phyloP scores from a whole-genome alignment of 1,284 basidiomycete genomes.

The Cutaneotrichosporon curvatum region DNA sequence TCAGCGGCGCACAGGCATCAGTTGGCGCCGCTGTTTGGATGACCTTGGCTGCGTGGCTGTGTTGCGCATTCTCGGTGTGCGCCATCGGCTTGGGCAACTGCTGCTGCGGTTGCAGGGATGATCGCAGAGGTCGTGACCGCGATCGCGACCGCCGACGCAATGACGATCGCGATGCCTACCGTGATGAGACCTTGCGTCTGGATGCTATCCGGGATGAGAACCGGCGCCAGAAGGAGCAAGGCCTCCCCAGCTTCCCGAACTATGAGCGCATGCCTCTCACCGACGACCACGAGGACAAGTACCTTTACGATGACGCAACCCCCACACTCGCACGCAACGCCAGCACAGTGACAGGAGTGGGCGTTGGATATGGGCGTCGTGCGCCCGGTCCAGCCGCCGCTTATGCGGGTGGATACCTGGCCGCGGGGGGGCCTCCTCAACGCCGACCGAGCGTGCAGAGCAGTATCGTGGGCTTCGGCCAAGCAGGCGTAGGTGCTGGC shows the following conservation, averaged over 20 bases:
- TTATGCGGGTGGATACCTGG: not conserved
- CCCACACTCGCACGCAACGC: not conserved
- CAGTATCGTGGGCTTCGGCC: constrained; percentile 21
- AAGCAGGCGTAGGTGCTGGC: constrained; percentile 24
- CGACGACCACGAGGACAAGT: constrained; percentile 32
- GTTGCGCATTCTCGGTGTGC: constrained; percentile 76
- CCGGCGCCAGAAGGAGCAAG: constrained; percentile 30
- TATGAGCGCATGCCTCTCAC: constrained; percentile 31
- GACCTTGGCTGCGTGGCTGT: constrained; percentile 71
- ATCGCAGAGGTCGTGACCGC: constrained; percentile 10
- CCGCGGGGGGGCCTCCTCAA: not conserved
- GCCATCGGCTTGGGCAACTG: constrained; percentile 73
- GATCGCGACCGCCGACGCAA: constrained; percentile 29
- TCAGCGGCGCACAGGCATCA: constrained; percentile 59
- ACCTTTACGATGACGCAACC: constrained; percentile 24
- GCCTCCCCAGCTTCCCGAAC: constrained; percentile 34
- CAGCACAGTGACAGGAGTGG: constrained; percentile 30
- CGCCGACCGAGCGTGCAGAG: constrained; percentile 8
- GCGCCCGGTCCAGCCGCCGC: constrained; percentile 13
- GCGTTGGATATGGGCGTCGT: constrained; percentile 25
- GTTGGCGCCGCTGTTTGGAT: constrained; percentile 79
- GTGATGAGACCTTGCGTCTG: constrained; percentile 25
- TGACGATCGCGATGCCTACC: constrained; percentile 21
- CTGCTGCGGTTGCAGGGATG: constrained; percentile 66
- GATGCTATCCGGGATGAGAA: constrained; percentile 38